phyloP scores from a whole-genome alignment of 2,329 filamentous ascomycete species.

The Apiospora marii region DNA sequence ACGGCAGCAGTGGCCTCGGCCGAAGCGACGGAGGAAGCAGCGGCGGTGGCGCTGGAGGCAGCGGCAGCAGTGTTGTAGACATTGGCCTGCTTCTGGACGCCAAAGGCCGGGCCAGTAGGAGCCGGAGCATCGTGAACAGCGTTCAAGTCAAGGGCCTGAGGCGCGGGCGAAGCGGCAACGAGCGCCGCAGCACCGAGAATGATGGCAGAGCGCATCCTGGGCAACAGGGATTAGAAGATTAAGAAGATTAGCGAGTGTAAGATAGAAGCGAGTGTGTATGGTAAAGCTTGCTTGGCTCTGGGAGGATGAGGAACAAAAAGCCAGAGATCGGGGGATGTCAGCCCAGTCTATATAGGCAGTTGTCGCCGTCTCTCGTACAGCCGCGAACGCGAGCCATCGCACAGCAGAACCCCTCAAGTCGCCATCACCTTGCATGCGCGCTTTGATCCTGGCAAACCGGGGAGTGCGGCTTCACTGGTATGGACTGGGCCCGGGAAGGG shows the following conservation, averaged over 20 bases:
- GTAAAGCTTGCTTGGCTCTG: not conserved
- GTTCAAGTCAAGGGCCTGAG: conserved; percentile 25
- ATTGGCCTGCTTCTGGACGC: conserved; percentile 3
- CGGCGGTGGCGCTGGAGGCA: conserved; percentile 23
- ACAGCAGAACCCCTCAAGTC: not conserved
- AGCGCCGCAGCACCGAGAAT: conserved; percentile 28
- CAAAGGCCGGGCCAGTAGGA: conserved; percentile 23
- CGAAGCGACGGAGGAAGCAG: conserved; percentile 23
- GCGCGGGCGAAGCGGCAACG: conserved; percentile 24
- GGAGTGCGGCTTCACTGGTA: not conserved
- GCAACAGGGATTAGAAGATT: not conserved
- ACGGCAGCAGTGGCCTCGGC: conserved; percentile 5
- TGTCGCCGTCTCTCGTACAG: not conserved
- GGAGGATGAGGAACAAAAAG: conserved; percentile 9
- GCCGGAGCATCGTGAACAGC: conserved; percentile 24
- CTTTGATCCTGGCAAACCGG: not conserved
- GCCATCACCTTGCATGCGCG: not conserved
- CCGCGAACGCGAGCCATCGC: not conserved
- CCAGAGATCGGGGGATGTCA: not conserved
- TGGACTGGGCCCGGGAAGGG: conserved; percentile 9
- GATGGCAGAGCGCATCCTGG: conserved; percentile 21
- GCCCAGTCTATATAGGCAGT: conserved; percentile 15
- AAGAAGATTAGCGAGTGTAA: conserved; percentile 8
- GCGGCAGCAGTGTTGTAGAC: conserved; percentile 27
- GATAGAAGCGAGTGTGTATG: conserved; percentile 3